Conservation (phyloP, 805 yeast genomes). For the Komagataella pseudopastoris region DNA sequence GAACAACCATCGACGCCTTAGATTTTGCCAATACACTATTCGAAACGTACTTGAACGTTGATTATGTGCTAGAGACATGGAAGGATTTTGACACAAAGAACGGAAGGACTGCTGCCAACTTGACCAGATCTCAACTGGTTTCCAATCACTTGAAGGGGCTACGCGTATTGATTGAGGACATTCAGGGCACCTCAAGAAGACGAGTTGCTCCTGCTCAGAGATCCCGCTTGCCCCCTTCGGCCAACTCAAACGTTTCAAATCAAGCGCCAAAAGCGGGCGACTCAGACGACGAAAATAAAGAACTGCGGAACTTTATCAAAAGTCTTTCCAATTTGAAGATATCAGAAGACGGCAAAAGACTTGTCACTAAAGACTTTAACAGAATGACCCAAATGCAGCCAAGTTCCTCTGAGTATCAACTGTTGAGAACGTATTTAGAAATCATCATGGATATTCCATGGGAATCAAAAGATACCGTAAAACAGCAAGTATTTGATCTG, state of each 20-base stretch:
- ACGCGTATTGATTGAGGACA: slow-evolving; percentile 11
- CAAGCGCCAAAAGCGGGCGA: slow-evolving; percentile 14
- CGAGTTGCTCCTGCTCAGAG: neutral
- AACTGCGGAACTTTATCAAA: slow-evolving; percentile 15
- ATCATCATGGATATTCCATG: slow-evolving; percentile 55
- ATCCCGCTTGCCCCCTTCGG: neutral
- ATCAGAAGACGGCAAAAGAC: slow-evolving; percentile 25
- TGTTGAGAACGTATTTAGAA: slow-evolving; percentile 49
- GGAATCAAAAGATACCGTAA: slow-evolving; percentile 20
- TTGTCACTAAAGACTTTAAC: slow-evolving; percentile 35
- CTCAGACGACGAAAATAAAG: slow-evolving; percentile 26
- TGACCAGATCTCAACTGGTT: slow-evolving; percentile 13
- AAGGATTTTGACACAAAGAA: slow-evolving; percentile 10
- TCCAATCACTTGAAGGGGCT: slow-evolving; percentile 14
- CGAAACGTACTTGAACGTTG: slow-evolving; percentile 11
- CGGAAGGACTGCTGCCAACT: slow-evolving; percentile 10
- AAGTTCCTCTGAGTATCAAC: slow-evolving; percentile 51
- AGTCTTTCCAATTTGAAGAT: slow-evolving; percentile 19
- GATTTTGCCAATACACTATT: slow-evolving; percentile 14
- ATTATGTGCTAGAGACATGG: slow-evolving; percentile 16
- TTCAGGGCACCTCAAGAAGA: slow-evolving; percentile 3
- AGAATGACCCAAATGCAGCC: slow-evolving; percentile 41
- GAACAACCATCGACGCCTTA: slow-evolving; percentile 4
- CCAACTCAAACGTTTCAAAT: slow-evolving; percentile 3
- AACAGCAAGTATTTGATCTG: slow-evolving; percentile 31